Evolutionary conservation across 2,329 filamentous ascomycete species (phyloP), one percentile per base, ranked within the genome.

Genomic region (Colletotrichum endophyticum): DNA sequence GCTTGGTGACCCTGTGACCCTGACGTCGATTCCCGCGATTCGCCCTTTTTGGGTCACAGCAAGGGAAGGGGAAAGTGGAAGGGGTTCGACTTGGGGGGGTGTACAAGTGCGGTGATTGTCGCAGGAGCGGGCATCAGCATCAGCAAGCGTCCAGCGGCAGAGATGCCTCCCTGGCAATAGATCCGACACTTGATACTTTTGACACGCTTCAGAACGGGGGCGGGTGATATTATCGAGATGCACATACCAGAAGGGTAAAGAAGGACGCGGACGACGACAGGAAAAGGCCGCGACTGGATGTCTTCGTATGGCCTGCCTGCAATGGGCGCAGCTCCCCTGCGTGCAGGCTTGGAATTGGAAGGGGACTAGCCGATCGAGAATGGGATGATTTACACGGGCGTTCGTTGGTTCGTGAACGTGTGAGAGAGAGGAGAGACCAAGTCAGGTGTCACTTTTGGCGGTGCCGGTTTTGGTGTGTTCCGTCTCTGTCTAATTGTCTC

Each of bases 11-110:
- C 74, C 66, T 74, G 70, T 76, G 74, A 76, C 74, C 74, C 59
- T 74, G 66, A 76, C 74, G 71, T 76, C 71, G 71, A 76, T 74
- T 70, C 66, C 74, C 71, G 71, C 74, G 74, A 76, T 74, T 74
- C 74, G 74, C 71, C 74, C 71, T 76, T 74, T 76, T 76, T 36
- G 72, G 74, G 74, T 61, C 71, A 39, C 44, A 28, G 64, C 74
- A 76, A 74, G 74, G 71, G 74, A 76, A 73, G 71, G 63, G 73
- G 70, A 66, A 74, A 70, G 70, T 73, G 70, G 74, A 36, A 75
- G 61, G 72, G 67, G 67, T 27, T 49, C 62, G 63, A 56, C 44
- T 44, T 61, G 53, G 67, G 67, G 53, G 67, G 32, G 56, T 49
- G 63, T 71, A 68, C 72, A 63, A 75, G 59, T 66, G 61, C 62